A percentile compares a stretch with the other conserved stretches of the same genome.
phyloP scores from a whole-genome alignment of 1,284 basidiomycete species.

The Entoloma clypeatum region DNA sequence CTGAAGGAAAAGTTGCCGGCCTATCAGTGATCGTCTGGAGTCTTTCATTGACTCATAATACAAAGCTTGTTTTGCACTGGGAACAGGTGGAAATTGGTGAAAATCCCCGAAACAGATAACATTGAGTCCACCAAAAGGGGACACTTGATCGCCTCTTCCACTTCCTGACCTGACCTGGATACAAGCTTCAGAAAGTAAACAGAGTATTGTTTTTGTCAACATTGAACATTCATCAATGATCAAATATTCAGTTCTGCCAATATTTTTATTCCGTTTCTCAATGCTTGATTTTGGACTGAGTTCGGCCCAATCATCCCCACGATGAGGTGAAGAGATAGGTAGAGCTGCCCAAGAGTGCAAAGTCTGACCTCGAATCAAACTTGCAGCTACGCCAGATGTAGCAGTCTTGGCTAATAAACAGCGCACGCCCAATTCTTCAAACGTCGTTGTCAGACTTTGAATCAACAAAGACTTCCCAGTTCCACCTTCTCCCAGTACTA shows the following conservation, averaged over 20 bases:
- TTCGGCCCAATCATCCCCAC: neutral
- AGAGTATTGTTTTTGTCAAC: slow-evolving; percentile 18
- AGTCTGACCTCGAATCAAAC: slow-evolving; percentile 29
- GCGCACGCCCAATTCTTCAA: slow-evolving; percentile 9
- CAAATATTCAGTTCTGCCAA: slow-evolving; percentile 15
- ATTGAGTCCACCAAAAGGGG: slow-evolving; percentile 25
- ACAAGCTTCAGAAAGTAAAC: neutral
- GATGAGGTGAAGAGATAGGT: neutral
- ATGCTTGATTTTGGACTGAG: neutral
- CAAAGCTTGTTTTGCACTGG: slow-evolving; percentile 16
- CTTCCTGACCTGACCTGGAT: too few relatives aligned
- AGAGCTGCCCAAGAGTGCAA: slow-evolving; percentile 28
- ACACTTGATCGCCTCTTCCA: neutral
- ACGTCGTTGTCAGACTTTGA: slow-evolving; percentile 26
- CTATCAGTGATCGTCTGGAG: slow-evolving; percentile 13
- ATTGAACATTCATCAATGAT: slow-evolving; percentile 31
- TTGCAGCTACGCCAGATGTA: slow-evolving; percentile 32
- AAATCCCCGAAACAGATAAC: slow-evolving; percentile 34
- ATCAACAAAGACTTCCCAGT: slow-evolving; percentile 35
- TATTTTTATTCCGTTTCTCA: slow-evolving; percentile 15
- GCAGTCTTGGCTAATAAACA: slow-evolving; percentile 27
- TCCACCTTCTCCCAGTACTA: slow-evolving; percentile 30
- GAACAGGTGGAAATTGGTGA: slow-evolving; percentile 38
- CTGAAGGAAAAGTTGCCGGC: slow-evolving; percentile 26
- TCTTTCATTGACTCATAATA: slow-evolving; percentile 19